These are phyloP conservation scores for Tetradesmus lagerheimii DNA, from an alignment of 139 green algal genomes.

Conservation along the genomic window DNA sequence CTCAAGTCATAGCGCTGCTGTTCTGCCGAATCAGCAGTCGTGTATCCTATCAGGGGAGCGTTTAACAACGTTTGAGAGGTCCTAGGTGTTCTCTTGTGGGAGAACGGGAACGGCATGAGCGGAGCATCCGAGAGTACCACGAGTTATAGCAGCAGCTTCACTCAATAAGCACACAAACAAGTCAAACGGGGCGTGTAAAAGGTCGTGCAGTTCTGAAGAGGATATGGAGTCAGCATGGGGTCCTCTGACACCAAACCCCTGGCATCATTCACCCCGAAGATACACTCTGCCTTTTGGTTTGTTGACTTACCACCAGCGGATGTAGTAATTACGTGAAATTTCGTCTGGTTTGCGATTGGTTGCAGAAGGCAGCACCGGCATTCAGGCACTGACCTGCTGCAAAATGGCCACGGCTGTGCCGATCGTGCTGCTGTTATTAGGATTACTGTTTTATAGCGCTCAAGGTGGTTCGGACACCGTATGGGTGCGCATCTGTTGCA, in stretches of 20 bases:
- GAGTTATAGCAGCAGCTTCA: background rate
- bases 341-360: background rate
- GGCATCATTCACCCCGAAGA: background rate
- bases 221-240: background rate
- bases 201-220: background rate
- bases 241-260: background rate
- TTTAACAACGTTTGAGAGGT: background rate
- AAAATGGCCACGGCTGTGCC: background rate
- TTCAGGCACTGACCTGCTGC: background rate
- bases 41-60: background rate
- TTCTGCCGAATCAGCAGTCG: background rate
- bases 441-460: background rate
- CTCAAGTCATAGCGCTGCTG: background rate
- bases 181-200: no score
- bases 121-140: background rate
- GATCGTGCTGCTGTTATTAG: background rate
- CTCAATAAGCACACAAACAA: no score
- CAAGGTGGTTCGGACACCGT: slow-evolving; percentile 24
- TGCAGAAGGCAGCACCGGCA: background rate
- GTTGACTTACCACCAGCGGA: no score
- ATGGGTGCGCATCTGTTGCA: slow-evolving; percentile 24
- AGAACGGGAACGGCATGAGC: background rate
- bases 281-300: no score
- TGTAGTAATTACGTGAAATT: background rate
- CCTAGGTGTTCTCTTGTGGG: background rate